These are phyloP conservation scores for Ustilago tritici DNA, from an alignment of 1,284 basidiomycete species.

Conservation along the genomic window DNA sequence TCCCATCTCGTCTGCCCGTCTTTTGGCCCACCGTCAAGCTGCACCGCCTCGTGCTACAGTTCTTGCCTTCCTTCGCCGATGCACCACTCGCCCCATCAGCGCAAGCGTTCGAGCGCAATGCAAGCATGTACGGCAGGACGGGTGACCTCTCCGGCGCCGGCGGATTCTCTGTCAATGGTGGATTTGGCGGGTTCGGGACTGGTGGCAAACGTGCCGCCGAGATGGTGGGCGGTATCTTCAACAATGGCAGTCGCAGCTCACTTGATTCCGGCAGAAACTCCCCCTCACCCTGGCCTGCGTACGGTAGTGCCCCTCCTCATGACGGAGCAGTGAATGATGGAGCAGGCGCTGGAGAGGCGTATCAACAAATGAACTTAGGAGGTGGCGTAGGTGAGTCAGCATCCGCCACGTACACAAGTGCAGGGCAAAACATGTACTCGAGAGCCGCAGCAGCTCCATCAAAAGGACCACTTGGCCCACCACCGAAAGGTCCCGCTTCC, in stretches of 20 bases:
- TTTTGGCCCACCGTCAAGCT: slow-evolving; percentile 65
- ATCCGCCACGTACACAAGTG: slow-evolving; percentile 28
- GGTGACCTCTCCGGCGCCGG: slow-evolving; percentile 17
- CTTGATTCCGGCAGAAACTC: slow-evolving; percentile 34
- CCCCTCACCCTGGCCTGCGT: slow-evolving; percentile 25
- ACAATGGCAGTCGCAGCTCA: slow-evolving; percentile 27
- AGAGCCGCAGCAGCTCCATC: slow-evolving; percentile 13
- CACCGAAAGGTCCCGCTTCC: slow-evolving; percentile 35
- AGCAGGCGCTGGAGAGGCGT: slow-evolving; percentile 4
- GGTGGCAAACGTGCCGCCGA: slow-evolving; percentile 49
- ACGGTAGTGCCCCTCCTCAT: slow-evolving; percentile 21
- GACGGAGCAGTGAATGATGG: slow-evolving; percentile 9
- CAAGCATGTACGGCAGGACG: slow-evolving; percentile 30
- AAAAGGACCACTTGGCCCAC: slow-evolving; percentile 26
- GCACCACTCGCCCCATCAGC: slow-evolving; percentile 24
- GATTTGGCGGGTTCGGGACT: slow-evolving; percentile 39
- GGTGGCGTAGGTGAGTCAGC: slow-evolving; percentile 21
- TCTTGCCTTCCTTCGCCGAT: slow-evolving; percentile 28
- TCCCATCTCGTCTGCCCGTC: slow-evolving; percentile 64
- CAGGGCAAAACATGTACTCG: slow-evolving; percentile 36
- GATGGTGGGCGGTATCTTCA: slow-evolving; percentile 54
- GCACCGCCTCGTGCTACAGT: slow-evolving; percentile 33
- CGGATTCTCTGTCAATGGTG: slow-evolving; percentile 35
- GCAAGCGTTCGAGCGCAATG: slow-evolving; percentile 42
- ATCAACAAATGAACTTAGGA: slow-evolving; percentile 11